These are phyloP conservation scores for Cercophora sp. DNA, from an alignment of 495 filamentous ascomycete genomes.

Conservation along the genomic window DNA sequence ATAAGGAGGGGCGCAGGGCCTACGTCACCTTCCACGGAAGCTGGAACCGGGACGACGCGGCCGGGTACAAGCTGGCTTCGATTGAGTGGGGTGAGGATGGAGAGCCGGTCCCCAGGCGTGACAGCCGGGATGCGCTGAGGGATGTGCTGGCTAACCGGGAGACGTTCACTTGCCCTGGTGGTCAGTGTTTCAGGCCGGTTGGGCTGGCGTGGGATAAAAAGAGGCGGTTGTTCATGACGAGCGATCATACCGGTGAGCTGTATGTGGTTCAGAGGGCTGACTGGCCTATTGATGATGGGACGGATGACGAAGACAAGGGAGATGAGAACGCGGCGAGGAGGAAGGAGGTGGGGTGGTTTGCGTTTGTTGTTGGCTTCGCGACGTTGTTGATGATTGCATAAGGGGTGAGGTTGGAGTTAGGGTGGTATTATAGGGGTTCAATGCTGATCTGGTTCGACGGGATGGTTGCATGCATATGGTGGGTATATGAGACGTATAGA, in stretches of 20 bases:
- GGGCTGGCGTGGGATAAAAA: slow-evolving; percentile 48
- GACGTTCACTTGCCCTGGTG: slow-evolving; percentile 36
- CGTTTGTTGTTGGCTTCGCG: background rate
- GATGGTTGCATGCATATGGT: background rate
- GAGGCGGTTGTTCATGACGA: slow-evolving; percentile 52
- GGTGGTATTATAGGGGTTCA: background rate
- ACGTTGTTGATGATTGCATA: background rate
- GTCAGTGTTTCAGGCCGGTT: slow-evolving; percentile 56
- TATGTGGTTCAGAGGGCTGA: slow-evolving; percentile 42
- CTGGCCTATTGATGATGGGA: slow-evolving; percentile 1
- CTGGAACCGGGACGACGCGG: slow-evolving; percentile 50
- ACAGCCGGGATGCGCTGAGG: slow-evolving; percentile 38
- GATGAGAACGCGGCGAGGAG: background rate
- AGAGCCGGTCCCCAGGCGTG: slow-evolving; percentile 36
- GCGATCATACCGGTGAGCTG: slow-evolving; percentile 56
- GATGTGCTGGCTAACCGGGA: slow-evolving; percentile 52
- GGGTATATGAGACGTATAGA: too few species aligned
- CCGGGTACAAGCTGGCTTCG: slow-evolving; percentile 53
- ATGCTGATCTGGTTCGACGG: background rate
- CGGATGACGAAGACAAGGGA: background rate
- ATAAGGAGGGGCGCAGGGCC: slow-evolving; percentile 20
- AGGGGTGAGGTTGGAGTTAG: background rate
- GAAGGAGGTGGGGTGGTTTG: slow-evolving; percentile 2
- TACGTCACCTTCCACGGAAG: slow-evolving; percentile 45
- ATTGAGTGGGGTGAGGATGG: slow-evolving; percentile 32